phyloP scores from a whole-genome alignment of 345 rosid species.

The Dovyalis caffra region DNA sequence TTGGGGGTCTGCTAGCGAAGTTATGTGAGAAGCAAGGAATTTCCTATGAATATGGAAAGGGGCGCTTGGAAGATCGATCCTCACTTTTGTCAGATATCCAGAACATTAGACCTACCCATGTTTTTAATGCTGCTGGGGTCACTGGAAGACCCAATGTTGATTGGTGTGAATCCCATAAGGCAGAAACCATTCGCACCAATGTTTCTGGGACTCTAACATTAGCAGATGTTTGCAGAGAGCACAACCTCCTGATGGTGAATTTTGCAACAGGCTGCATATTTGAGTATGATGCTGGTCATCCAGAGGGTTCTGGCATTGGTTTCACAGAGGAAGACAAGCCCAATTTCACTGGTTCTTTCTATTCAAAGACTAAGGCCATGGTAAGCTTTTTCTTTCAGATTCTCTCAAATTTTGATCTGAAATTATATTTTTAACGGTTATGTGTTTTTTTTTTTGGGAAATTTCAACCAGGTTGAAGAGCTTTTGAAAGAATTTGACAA shows the following conservation, averaged over 20 bases:
- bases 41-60: constrained; percentile 64
- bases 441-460: not conserved
- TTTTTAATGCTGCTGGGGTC: constrained; percentile 76
- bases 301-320: constrained; percentile 58
- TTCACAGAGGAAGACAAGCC: constrained; percentile 71
- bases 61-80: constrained; percentile 65
- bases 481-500: constrained; percentile 62
- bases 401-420: not conserved
- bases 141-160: constrained; percentile 83
- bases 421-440: not conserved
- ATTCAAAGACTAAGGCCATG: constrained; percentile 84
- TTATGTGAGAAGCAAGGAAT: constrained; percentile 71
- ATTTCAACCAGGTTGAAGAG: constrained; percentile 61
- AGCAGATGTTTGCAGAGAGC: constrained; percentile 77
- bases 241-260: constrained; percentile 59
- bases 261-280: constrained; percentile 84
- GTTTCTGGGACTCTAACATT: constrained; percentile 73
- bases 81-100: constrained; percentile 55
- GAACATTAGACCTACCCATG: constrained; percentile 69
- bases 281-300: constrained; percentile 64
- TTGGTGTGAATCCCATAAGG: constrained; percentile 75
- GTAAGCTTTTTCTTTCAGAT: constrained; percentile 23
- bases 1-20: constrained; percentile 71
- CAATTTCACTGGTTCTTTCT: constrained; percentile 72
- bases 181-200: constrained; percentile 70